Evolutionary conservation across 2,329 filamentous ascomycete genomes (phyloP).

Genomic region (Ophiostoma triangulosporum): DNA sequence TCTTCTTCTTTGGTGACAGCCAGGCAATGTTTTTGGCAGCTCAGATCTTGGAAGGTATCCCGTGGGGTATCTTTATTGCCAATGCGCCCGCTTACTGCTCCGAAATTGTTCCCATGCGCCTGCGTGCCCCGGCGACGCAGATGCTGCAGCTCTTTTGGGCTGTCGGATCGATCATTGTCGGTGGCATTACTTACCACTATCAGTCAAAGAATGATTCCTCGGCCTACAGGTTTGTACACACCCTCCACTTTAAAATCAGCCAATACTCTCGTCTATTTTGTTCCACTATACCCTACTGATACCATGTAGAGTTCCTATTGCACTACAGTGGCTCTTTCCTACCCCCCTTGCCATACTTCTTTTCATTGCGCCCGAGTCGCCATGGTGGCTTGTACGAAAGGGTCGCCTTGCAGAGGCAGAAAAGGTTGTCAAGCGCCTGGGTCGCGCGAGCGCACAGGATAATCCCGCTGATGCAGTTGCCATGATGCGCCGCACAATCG

Average conservation of each 20-base stretch:
- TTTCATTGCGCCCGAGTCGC: slow-evolving; percentile 36
- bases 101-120: slow-evolving; percentile 45
- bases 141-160: slow-evolving; percentile 57
- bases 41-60: slow-evolving; percentile 47
- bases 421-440: slow-evolving; percentile 32
- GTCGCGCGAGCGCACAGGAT: slow-evolving; percentile 19
- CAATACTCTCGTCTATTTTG: too few species aligned
- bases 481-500: slow-evolving; percentile 8
- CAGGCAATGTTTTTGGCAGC: slow-evolving; percentile 33
- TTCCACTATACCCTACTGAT: too few species aligned
- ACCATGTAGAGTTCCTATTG: slow-evolving; percentile 31
- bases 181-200: slow-evolving; percentile 40
- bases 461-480: slow-evolving; percentile 1
- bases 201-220: slow-evolving; percentile 21
- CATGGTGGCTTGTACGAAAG: slow-evolving; percentile 43
- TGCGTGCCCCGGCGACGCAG: slow-evolving; percentile 44
- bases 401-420: slow-evolving; percentile 31
- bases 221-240: slow-evolving; percentile 18
- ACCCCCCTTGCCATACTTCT: slow-evolving; percentile 37
- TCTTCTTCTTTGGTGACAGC: slow-evolving; percentile 32
- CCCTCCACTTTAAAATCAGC: too few species aligned
- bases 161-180: slow-evolving; percentile 46
- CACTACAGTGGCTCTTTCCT: slow-evolving; percentile 37
- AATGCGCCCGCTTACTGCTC: slow-evolving; percentile 49
- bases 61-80: slow-evolving; percentile 54